Percentiles rank a stretch among this genome's conserved stretches.
These are phyloP conservation scores for Penicillium maclennaniae DNA, from an alignment of 495 filamentous ascomycete species.

Conservation along the genomic window DNA sequence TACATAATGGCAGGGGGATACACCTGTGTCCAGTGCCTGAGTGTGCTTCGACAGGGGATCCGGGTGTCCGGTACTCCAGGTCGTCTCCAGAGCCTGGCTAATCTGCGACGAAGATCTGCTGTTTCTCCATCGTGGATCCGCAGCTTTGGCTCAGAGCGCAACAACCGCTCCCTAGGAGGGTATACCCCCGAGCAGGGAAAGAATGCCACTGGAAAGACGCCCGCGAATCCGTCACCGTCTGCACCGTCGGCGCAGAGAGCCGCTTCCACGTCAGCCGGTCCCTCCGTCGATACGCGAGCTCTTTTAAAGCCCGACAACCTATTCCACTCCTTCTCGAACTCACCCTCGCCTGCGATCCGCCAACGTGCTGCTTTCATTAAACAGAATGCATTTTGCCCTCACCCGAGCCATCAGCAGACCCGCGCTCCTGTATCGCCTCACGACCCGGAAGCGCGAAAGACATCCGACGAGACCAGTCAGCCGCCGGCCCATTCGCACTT, in stretches of 20 bases:
- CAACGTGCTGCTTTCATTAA: conserved; percentile 82
- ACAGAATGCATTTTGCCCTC: conserved; percentile 86
- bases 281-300: conserved; percentile 31
- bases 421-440: conserved; percentile 54
- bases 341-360: conserved; percentile 80
- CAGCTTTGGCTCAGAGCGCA: conserved; percentile 31
- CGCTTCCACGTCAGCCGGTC: conserved; percentile 22
- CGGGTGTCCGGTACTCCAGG: conserved; percentile 13
- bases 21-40: conserved; percentile 43
- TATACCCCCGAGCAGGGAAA: conserved; percentile 17
- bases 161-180: conserved; percentile 15
- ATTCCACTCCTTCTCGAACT: conserved; percentile 86
- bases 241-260: conserved; percentile 25
- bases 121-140: conserved; percentile 26
- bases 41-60: conserved; percentile 32
- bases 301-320: conserved; percentile 77
- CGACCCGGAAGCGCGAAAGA: conserved; percentile 57
- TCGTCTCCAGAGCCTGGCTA: conserved; percentile 22
- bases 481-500: conserved; percentile 78
- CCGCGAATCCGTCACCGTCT: conserved; percentile 4
- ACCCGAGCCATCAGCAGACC: conserved; percentile 74
- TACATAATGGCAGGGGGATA: conserved; percentile 39
- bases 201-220: conserved; percentile 2
- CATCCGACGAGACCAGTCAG: conserved; percentile 34
- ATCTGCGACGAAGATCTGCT: conserved; percentile 23